Evolutionary conservation across 2,329 filamentous ascomycete species (phyloP).

Genomic region (Eutypa lata): DNA sequence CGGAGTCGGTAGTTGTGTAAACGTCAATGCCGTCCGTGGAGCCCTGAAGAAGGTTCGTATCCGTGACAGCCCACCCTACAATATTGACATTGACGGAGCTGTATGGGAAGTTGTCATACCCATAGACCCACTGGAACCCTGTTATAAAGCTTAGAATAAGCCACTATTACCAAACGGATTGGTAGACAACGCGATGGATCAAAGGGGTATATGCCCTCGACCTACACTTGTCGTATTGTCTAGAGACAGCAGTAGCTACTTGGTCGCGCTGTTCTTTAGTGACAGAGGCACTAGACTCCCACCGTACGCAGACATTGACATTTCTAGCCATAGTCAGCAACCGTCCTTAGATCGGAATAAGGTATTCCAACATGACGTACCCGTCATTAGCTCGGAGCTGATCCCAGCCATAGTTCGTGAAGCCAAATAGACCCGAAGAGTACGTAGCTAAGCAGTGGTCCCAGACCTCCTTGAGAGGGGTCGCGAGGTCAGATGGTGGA

Average conservation of each 20-base stretch:
- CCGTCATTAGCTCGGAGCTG: conserved; percentile 29
- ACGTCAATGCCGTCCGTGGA: conserved; percentile 27
- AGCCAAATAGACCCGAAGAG: conserved; percentile 17
- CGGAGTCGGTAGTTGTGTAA: conserved; percentile 38
- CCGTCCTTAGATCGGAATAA: background rate
- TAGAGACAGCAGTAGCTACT: conserved; percentile 31
- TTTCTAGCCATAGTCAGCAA: conserved; percentile 2
- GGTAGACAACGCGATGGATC: background rate
- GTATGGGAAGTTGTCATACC: conserved; percentile 42
- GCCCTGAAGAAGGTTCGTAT: conserved; percentile 21
- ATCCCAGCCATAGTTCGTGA: conserved; percentile 34
- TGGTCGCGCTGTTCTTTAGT: conserved; percentile 35
- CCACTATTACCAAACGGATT: background rate
- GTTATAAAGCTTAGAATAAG: background rate
- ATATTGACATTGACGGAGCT: conserved; percentile 27
- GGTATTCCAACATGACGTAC: conserved; percentile 9
- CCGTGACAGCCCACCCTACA: conserved; percentile 24
- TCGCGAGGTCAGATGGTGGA: conserved; percentile 22
- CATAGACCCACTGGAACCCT: conserved; percentile 38
- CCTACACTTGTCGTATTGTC: conserved; percentile 33
- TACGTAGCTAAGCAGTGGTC: conserved; percentile 27
- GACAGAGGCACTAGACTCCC: conserved; percentile 37
- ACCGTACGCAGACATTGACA: conserved; percentile 41
- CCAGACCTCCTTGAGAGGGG: conserved; percentile 29
- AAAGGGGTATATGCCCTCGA: background rate